Evolutionary conservation across 345 rosid genomes (phyloP), one percentile per base, ranked within the genome.

Genomic region (Populus simonii): DNA sequence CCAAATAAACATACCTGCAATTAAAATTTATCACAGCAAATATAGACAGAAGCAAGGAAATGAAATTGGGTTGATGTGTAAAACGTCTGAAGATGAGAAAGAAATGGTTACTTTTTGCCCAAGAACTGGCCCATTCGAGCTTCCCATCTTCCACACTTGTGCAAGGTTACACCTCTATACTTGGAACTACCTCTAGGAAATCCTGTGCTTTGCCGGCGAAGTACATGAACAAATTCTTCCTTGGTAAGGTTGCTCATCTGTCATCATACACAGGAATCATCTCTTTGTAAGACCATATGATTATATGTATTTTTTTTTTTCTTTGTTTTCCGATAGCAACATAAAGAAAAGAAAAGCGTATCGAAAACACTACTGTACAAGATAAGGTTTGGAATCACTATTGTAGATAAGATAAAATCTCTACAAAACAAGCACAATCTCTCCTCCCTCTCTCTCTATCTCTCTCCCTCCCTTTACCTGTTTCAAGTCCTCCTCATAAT

Each of bases 71-170:
- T 23, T 41, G 11, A 25, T 12, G 39, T 31, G 10, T 22, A 51
- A 8, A 70, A 18, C 2, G 23, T 20, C 47, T 5, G 0, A 61
- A 11, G 13, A 31, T 55, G 53, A 6, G 31, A 25, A 29, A 22
- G 20, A 63, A 63, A 66, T n/a, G 29, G 38, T 66, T 92, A 96
- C 98, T 96, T 96, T 85, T 91, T 96, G 81, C 94, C 93, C 6
- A 96, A 80, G 75, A 96, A 90, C 86, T 96, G 99, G 66, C 98
- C 99, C 95, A 96, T 88, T 36, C 99, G 81, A 74, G 98, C 92
- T 84, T 96, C 99, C 99, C 99, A 96, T 85, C 99, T 83, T 7
- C 98, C 98, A 87, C 99, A 93, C 82, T 96, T 96, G 81, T 96
- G 99, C 88, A 96, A 89, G 71, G 97, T 96, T 18, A 96, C 99